Evolutionary conservation across 306 rosid species (phyloP).

Genomic region (Lupinus albus): DNA sequence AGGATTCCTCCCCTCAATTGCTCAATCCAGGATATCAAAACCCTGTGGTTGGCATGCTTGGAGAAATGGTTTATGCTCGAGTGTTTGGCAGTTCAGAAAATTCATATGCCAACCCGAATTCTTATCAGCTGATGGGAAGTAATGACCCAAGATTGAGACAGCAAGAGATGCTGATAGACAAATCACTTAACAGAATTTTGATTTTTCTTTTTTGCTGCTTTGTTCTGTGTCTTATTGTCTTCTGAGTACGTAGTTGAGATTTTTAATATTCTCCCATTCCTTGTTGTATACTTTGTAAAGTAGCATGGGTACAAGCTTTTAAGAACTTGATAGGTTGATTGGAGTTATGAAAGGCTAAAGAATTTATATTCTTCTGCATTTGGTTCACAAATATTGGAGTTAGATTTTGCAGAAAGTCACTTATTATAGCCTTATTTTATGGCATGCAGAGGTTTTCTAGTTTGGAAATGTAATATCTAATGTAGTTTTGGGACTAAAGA

Average conservation of each 20-base stretch:
- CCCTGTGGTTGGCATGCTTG: conserved; percentile 68
- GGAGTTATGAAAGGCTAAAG: conserved; percentile 28
- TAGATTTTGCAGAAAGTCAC: background rate
- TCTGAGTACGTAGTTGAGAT: conserved; percentile 47
- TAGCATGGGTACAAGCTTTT: conserved; percentile 17
- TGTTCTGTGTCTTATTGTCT: conserved; percentile 76
- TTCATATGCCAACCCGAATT: background rate
- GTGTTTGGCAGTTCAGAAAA: conserved; percentile 71
- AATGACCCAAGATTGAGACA: conserved; percentile 71
- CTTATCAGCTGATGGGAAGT: conserved; percentile 38
- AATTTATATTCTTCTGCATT: conserved; percentile 20
- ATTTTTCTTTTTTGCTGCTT: conserved; percentile 81
- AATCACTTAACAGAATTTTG: conserved; percentile 78
- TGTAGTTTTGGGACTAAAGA: too few relatives aligned
- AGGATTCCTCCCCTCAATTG: conserved; percentile 54
- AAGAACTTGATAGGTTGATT: conserved; percentile 10
- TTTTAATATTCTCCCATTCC: conserved; percentile 33
- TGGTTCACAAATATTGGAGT: background rate
- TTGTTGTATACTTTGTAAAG: conserved; percentile 40
- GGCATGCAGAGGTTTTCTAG: background rate
- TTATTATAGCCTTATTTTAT: background rate
- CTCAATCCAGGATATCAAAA: conserved; percentile 56
- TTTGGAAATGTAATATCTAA: background rate
- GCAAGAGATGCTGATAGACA: conserved; percentile 80
- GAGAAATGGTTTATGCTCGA: conserved; percentile 73